Conservation (phyloP, 1,139 yeast species). For the Debaryomyces psychrophilus region DNA sequence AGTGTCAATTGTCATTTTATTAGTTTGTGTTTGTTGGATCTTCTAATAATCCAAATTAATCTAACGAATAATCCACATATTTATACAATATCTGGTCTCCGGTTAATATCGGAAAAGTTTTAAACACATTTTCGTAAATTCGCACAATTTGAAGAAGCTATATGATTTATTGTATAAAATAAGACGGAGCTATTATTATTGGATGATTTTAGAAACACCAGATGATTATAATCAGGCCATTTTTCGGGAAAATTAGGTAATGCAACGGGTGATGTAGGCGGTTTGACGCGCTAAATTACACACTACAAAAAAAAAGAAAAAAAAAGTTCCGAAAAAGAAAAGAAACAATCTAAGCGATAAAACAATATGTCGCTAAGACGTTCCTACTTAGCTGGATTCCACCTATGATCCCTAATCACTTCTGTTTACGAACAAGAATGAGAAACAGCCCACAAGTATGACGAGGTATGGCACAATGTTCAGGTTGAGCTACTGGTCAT, state of each 20-base stretch:
- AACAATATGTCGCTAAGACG: too few species aligned
- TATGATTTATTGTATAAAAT: neutral
- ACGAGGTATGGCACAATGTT: too few species aligned
- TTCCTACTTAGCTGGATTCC: too few species aligned
- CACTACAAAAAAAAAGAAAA: neutral
- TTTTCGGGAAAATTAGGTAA: too few species aligned
- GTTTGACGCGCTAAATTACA: neutral
- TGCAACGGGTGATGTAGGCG: too few species aligned
- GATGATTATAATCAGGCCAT: neutral
- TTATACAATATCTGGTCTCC: neutral
- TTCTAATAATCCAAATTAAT: neutral
- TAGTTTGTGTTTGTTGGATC: neutral
- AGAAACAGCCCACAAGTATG: too few species aligned
- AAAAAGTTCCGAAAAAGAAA: too few species aligned
- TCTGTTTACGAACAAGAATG: too few species aligned
- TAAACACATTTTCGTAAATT: neutral
- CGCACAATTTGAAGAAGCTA: too few species aligned
- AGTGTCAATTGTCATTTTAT: slow-evolving; percentile 2
- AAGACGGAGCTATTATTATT: neutral
- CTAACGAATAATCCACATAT: neutral
- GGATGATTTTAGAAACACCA: neutral
- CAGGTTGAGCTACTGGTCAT: too few species aligned
- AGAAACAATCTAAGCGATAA: too few species aligned
- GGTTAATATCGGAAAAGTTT: neutral
- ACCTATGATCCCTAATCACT: too few species aligned